Percentiles rank a stretch among this genome's conserved stretches.
Evolutionary conservation across 1,284 basidiomycete species (phyloP).

Genomic region (Sanghuangporus sanghuang): DNA sequence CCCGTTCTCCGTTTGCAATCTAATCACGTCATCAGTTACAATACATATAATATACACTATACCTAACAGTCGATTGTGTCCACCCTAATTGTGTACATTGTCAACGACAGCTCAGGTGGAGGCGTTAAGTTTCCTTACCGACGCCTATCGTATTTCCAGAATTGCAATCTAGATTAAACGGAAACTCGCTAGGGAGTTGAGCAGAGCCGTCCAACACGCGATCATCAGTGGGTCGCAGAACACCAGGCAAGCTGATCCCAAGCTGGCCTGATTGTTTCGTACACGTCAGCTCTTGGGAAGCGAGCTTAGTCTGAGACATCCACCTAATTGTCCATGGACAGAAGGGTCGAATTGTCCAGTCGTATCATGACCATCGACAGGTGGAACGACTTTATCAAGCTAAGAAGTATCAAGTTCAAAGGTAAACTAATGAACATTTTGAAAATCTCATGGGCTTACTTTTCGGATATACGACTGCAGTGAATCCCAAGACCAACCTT

Average conservation of each 20-base stretch:
- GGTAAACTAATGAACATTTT: background rate
- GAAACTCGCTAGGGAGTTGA: slow-evolving; percentile 13
- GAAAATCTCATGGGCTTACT: slow-evolving; percentile 11
- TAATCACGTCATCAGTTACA: background rate
- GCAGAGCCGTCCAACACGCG: background rate
- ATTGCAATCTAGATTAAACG: slow-evolving; percentile 17
- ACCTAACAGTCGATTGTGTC: background rate
- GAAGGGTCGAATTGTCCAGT: slow-evolving; percentile 21
- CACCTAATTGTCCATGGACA: slow-evolving; percentile 22
- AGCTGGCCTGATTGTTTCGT: background rate
- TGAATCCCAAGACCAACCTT: slow-evolving; percentile 28
- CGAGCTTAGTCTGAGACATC: background rate
- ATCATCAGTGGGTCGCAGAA: background rate
- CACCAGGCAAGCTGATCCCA: background rate
- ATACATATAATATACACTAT: background rate
- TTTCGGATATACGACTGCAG: slow-evolving; percentile 24
- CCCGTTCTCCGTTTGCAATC: slow-evolving; percentile 1
- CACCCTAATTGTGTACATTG: background rate
- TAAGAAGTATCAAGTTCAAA: background rate
- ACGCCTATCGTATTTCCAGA: slow-evolving; percentile 15
- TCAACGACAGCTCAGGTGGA: background rate
- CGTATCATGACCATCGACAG: slow-evolving; percentile 21
- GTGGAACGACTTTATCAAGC: slow-evolving; percentile 21
- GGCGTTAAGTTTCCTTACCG: background rate
- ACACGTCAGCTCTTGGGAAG: background rate